Evolutionary conservation across 108 stramenopile species (phyloP).

Genomic region (Stephanodiscus triporus): DNA sequence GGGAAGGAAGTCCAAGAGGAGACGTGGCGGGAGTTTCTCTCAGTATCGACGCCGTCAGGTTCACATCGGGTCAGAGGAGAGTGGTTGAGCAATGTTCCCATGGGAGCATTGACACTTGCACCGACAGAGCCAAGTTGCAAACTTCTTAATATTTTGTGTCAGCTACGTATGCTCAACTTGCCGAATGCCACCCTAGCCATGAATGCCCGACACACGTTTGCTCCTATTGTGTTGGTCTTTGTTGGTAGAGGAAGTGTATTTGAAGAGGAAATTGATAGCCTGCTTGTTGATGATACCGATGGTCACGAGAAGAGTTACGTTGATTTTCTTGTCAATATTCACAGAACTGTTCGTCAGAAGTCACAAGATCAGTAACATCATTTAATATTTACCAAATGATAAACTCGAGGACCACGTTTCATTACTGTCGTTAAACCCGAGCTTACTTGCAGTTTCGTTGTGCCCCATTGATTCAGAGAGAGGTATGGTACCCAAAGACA

Average conservation of each 20-base stretch:
- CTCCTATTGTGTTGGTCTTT: constrained; percentile 51
- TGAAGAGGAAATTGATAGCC: constrained; percentile 52
- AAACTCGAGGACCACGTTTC: too few species aligned
- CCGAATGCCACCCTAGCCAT: constrained; percentile 31
- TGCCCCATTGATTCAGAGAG: too few species aligned
- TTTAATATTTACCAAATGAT: not conserved
- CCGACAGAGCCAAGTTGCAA: constrained; percentile 31
- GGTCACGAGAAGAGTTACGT: constrained; percentile 52
- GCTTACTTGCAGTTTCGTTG: too few species aligned
- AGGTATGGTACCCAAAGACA: too few species aligned
- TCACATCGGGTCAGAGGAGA: not conserved
- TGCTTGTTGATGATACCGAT: constrained; percentile 63
- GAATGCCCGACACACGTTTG: constrained; percentile 39
- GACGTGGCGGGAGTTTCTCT: constrained; percentile 38
- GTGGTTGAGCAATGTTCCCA: constrained; percentile 26
- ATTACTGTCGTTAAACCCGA: too few species aligned
- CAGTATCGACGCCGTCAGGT: constrained; percentile 15
- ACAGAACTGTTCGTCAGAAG: constrained; percentile 42
- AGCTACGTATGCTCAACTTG: constrained; percentile 42
- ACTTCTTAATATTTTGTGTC: constrained; percentile 39
- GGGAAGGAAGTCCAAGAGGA: constrained; percentile 55
- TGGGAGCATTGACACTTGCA: constrained; percentile 31
- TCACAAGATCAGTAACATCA: not conserved
- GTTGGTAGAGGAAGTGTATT: constrained; percentile 51
- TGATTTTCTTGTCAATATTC: constrained; percentile 56